Evolutionary conservation across 139 green algal genomes (phyloP).

Genomic region (Dunaliella primolecta): DNA sequence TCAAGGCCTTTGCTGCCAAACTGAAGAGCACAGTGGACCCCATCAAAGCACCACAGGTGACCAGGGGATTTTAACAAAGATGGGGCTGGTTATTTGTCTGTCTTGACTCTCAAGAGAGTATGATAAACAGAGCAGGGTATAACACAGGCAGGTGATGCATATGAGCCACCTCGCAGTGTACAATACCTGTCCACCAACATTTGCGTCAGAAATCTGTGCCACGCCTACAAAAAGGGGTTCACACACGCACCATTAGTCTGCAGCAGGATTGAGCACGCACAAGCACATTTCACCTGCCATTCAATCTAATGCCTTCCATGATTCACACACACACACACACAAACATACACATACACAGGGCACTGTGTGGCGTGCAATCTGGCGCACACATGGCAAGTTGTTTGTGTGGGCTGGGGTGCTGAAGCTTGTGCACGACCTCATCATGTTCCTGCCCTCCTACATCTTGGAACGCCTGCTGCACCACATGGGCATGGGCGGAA

Average conservation of each 20-base stretch:
- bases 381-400: constrained; percentile 14
- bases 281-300: no score
- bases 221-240: no score
- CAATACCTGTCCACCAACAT: no score
- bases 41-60: neutral
- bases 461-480: constrained; percentile 74
- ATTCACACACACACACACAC: neutral
- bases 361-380: constrained; percentile 32
- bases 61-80: no score
- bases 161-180: constrained; percentile 5
- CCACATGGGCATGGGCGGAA: constrained; percentile 34
- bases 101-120: neutral
- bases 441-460: constrained; percentile 77
- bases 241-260: no score
- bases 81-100: neutral
- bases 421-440: constrained; percentile 73
- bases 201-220: no score
- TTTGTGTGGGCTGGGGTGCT: constrained; percentile 55
- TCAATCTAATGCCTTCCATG: no score
- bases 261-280: no score
- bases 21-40: constrained; percentile 28
- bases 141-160: no score
- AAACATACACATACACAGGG: constrained; percentile 28
- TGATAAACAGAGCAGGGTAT: no score
- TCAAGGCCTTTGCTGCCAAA: constrained; percentile 40